Conservation (phyloP, 495 filamentous ascomycete genomes). For the Staphylotrichum tortipilum region DNA sequence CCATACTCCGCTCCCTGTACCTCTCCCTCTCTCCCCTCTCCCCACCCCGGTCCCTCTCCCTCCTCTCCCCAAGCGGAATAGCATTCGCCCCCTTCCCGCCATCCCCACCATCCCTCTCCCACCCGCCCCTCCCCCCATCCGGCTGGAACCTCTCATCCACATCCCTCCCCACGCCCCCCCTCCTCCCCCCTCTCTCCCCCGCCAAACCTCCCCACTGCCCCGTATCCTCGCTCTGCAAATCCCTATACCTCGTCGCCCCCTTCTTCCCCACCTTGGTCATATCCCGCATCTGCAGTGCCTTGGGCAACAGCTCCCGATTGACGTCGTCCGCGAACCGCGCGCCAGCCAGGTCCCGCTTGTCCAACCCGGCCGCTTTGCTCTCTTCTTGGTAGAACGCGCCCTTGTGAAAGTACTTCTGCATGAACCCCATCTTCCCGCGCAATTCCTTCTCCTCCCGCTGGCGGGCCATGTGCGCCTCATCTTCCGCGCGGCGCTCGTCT, state of each 20-base stretch:
- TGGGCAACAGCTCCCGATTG: conserved; percentile 72
- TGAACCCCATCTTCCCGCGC: conserved; percentile 76
- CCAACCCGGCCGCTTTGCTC: conserved; percentile 60
- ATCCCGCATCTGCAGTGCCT: conserved; percentile 90
- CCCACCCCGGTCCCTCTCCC: conserved; percentile 30
- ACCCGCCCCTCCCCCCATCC: conserved; percentile 43
- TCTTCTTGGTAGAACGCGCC: conserved; percentile 92
- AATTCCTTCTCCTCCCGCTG: conserved; percentile 82
- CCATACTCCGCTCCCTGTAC: conserved; percentile 25
- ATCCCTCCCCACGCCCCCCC: conserved; percentile 35
- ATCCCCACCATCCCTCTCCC: conserved; percentile 22
- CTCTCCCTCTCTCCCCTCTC: conserved; percentile 22
- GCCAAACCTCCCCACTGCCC: conserved; percentile 67
- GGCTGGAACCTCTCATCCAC: conserved; percentile 66
- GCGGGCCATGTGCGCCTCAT: conserved; percentile 62
- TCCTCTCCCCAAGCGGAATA: conserved; percentile 50
- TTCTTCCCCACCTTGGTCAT: conserved; percentile 91
- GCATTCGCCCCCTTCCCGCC: conserved; percentile 52
- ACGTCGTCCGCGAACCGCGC: conserved; percentile 70
- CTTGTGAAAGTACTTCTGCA: conserved; percentile 97
- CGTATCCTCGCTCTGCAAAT: conserved; percentile 87
- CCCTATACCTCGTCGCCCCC: conserved; percentile 80
- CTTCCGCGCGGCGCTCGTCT: conserved; percentile 81
- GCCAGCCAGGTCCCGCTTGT: conserved; percentile 73
- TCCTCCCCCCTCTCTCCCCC: conserved; percentile 38